Percentiles rank a stretch among this genome's conserved stretches.
Conservation (phyloP, 1,284 basidiomycete species). For the Veloporphyrellus conicus region DNA sequence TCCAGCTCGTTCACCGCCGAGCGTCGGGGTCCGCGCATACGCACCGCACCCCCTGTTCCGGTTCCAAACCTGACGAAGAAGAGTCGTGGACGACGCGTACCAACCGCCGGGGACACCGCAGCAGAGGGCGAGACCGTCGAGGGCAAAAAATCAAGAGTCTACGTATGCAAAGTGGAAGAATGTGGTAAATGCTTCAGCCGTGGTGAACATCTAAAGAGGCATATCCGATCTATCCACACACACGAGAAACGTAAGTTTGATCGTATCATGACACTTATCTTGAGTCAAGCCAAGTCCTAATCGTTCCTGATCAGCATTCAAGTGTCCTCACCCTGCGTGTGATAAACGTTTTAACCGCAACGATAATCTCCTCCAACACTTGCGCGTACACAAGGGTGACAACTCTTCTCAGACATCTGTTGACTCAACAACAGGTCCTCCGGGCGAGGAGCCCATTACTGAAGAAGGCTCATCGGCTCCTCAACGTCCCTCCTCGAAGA, state of each 20-base stretch:
- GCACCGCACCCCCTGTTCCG: constrained; percentile 50
- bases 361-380: constrained; percentile 60
- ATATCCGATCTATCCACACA: constrained; percentile 72
- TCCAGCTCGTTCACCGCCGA: constrained; percentile 35
- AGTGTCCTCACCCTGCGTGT: constrained; percentile 53
- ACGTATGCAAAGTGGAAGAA: constrained; percentile 61
- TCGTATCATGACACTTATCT: constrained; percentile 13
- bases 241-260: constrained; percentile 67
- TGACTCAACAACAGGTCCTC: constrained; percentile 26
- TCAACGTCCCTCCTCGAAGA: constrained; percentile 27
- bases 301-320: constrained; percentile 45
- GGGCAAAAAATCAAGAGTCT: constrained; percentile 45
- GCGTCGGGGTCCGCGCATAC: constrained; percentile 36
- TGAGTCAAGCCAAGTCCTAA: constrained; percentile 16
- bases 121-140: constrained; percentile 28
- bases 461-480: constrained; percentile 24
- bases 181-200: constrained; percentile 73
- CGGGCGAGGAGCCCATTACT: constrained; percentile 25
- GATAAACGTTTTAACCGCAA: constrained; percentile 59
- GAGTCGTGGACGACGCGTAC: constrained; percentile 65
- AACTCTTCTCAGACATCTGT: constrained; percentile 36
- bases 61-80: constrained; percentile 71
- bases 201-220: constrained; percentile 74
- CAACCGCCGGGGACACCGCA: constrained; percentile 37
- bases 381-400: constrained; percentile 52